Evolutionary conservation across 768 basidiomycete genomes (phyloP).

Genomic region (Tulasnella sp.): DNA sequence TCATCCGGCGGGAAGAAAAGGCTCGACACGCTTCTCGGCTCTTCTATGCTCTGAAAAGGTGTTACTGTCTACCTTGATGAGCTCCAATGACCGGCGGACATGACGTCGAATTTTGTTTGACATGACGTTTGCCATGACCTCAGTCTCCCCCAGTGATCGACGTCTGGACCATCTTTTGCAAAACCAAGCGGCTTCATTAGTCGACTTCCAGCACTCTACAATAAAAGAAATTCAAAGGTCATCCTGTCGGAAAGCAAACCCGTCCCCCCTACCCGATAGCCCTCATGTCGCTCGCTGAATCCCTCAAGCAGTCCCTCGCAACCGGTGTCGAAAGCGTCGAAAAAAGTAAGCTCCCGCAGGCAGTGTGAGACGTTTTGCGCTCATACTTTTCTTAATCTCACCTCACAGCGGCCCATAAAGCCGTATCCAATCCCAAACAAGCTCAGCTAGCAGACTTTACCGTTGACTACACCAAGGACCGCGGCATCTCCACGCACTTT

Average conservation of each 20-base stretch:
- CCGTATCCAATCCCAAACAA: constrained; percentile 1
- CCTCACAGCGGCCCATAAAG: constrained; percentile 13
- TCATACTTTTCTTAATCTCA: too few species aligned
- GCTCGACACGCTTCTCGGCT: not conserved
- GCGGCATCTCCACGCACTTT: constrained; percentile 23
- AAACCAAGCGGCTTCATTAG: not conserved
- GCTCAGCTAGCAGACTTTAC: constrained; percentile 26
- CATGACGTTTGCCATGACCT: not conserved
- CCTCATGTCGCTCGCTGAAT: constrained; percentile 18
- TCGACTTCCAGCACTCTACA: not conserved
- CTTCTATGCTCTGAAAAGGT: too few species aligned
- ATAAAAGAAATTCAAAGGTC: too few species aligned
- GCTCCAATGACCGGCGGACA: not conserved
- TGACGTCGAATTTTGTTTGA: not conserved
- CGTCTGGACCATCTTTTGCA: not conserved
- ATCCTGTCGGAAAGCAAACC: not conserved
- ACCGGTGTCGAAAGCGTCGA: not conserved
- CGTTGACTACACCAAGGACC: constrained; percentile 1
- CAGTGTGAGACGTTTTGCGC: too few species aligned
- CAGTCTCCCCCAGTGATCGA: not conserved
- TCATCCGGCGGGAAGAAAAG: not conserved
- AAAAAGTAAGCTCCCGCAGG: not conserved
- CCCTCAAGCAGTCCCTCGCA: constrained; percentile 9
- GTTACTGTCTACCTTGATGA: not conserved
- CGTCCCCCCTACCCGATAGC: not conserved